Evolutionary conservation across 139 green algal species (phyloP).

Genomic region (Chlorella vulgaris): DNA sequence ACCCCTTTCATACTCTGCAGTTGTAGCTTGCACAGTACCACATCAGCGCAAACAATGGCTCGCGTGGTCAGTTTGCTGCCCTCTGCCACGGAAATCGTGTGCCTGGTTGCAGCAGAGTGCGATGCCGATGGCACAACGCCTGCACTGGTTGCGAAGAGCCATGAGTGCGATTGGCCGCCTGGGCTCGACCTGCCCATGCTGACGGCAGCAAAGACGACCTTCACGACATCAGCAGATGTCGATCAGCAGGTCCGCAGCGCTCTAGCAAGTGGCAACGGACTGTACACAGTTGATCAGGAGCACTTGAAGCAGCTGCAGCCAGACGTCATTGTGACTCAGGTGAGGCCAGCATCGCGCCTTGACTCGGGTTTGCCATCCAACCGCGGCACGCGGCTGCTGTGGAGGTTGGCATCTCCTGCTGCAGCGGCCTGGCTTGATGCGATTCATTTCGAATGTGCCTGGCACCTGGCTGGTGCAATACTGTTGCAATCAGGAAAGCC

Average conservation of each 20-base stretch:
- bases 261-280: slow-evolving; percentile 51
- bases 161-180: slow-evolving; percentile 76
- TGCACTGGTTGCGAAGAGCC: slow-evolving; percentile 34
- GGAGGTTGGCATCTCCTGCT: too few species aligned
- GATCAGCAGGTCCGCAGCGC: slow-evolving; percentile 26
- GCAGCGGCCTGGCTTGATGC: too few species aligned
- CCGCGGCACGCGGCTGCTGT: too few species aligned
- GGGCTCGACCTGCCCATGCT: slow-evolving; percentile 50
- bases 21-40: too few species aligned
- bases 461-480: too few species aligned
- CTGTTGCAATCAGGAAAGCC: too few species aligned
- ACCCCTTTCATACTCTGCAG: too few species aligned
- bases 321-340: slow-evolving; percentile 75
- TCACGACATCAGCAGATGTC: slow-evolving; percentile 45
- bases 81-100: slow-evolving; percentile 73
- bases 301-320: slow-evolving; percentile 52
- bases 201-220: slow-evolving; percentile 63
- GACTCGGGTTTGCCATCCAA: too few species aligned
- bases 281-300: slow-evolving; percentile 63
- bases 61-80: slow-evolving; percentile 75
- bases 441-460: too few species aligned
- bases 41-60: too few species aligned
- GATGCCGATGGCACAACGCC: background rate
- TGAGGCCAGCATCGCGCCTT: background rate
- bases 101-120: slow-evolving; percentile 5